A percentile compares a stretch with the other conserved stretches of the same genome.
phyloP scores from a whole-genome alignment of 2,329 filamentous ascomycete genomes.

The Fusarium pseudograminearum region DNA sequence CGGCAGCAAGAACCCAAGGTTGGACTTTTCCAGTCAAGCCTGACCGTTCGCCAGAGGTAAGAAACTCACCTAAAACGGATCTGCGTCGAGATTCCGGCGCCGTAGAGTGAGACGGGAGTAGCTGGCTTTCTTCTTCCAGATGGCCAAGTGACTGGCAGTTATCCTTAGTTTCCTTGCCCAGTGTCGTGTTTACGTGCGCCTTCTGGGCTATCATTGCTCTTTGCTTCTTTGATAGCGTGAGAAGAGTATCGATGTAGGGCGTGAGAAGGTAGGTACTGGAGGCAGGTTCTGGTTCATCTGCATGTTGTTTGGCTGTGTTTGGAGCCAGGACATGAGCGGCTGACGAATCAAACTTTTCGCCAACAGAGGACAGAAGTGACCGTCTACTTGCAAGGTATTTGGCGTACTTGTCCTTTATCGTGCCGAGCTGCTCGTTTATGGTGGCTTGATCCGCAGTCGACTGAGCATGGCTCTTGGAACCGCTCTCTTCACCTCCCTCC shows the following conservation, averaged over 20 bases:
- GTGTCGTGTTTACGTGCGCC: conserved; percentile 63
- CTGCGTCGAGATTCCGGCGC: conserved; percentile 52
- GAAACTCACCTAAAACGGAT: conserved; percentile 60
- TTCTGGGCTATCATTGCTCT: conserved; percentile 70
- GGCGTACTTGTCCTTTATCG: conserved; percentile 66
- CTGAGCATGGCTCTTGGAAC: conserved; percentile 40
- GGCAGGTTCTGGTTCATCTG: conserved; percentile 29
- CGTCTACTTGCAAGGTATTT: conserved; percentile 65
- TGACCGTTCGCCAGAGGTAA: conserved; percentile 54
- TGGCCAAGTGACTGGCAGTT: conserved; percentile 63
- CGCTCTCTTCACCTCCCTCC: conserved; percentile 47
- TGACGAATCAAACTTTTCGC: conserved; percentile 49
- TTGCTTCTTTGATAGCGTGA: conserved; percentile 66
- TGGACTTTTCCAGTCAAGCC: conserved; percentile 60
- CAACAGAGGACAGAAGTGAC: conserved; percentile 58
- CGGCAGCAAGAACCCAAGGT: conserved; percentile 71
- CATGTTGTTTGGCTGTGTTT: conserved; percentile 13
- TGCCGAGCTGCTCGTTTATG: conserved; percentile 57
- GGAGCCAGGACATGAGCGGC: conserved; percentile 42
- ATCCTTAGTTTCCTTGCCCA: conserved; percentile 65
- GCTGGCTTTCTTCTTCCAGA: conserved; percentile 71
- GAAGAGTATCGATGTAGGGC: conserved; percentile 67
- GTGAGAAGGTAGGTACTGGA: conserved; percentile 60
- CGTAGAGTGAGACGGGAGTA: conserved; percentile 66
- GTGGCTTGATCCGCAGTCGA: conserved; percentile 41